Evolutionary conservation across 306 rosid species (phyloP).

Genomic region (Crataegus laevigata): DNA sequence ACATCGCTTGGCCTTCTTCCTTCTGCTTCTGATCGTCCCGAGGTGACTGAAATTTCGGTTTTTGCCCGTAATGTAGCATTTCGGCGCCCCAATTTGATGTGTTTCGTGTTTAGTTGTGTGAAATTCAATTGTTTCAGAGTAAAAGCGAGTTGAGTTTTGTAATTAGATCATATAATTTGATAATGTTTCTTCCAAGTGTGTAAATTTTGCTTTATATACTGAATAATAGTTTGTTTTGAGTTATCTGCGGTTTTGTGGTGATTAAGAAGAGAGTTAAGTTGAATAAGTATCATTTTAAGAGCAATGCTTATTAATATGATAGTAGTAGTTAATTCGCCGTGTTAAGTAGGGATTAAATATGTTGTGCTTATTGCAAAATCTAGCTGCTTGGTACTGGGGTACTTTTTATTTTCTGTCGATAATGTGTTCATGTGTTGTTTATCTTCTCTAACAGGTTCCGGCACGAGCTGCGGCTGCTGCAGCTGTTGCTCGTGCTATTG

Average conservation of each 20-base stretch:
- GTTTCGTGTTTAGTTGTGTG: neutral
- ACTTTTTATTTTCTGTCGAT: neutral
- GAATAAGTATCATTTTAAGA: neutral
- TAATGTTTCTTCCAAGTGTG: neutral
- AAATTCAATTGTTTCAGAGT: neutral
- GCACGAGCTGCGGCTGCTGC: slow-evolving; percentile 96
- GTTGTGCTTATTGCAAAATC: neutral
- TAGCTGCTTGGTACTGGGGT: neutral
- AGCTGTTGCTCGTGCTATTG: slow-evolving; percentile 95
- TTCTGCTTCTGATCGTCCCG: slow-evolving; percentile 83
- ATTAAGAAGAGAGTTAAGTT: neutral
- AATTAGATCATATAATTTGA: neutral
- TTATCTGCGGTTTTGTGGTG: neutral
- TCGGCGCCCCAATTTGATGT: neutral
- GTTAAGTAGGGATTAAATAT: neutral
- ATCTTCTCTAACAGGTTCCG: slow-evolving; percentile 64
- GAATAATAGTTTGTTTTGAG: neutral
- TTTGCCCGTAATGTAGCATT: neutral
- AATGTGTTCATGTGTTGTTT: slow-evolving; percentile 19
- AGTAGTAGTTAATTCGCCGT: neutral
- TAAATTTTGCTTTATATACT: neutral
- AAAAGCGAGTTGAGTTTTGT: neutral
- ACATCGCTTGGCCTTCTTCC: slow-evolving; percentile 92
- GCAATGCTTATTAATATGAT: neutral
- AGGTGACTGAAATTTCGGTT: slow-evolving; percentile 39